phyloP scores from a whole-genome alignment of 768 basidiomycete species.

The Myochromella boudieri region DNA sequence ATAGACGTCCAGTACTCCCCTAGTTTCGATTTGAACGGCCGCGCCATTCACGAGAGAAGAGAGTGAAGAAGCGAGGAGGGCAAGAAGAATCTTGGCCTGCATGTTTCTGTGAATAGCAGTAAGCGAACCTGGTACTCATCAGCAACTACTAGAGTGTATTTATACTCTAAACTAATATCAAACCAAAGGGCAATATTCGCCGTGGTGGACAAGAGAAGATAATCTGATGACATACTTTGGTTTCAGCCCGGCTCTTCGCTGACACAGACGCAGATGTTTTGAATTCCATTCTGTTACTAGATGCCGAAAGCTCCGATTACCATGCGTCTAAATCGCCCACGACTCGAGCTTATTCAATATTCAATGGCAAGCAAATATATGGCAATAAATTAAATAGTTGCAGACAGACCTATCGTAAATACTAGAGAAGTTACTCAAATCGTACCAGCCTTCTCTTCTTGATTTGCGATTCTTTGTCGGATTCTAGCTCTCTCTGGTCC shows the following conservation, averaged over 20 bases:
- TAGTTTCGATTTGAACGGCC: neutral
- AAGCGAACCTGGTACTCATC: neutral
- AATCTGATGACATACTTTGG: neutral
- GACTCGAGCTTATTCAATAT: neutral
- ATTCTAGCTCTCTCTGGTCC: neutral
- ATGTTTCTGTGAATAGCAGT: neutral
- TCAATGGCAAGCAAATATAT: neutral
- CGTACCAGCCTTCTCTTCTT: slow-evolving; percentile 21
- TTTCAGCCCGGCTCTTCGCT: neutral
- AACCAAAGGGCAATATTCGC: neutral
- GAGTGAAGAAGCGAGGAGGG: neutral
- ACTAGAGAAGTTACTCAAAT: slow-evolving; percentile 16
- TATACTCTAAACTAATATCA: neutral
- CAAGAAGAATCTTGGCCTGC: slow-evolving; percentile 15
- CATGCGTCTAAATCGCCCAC: neutral
- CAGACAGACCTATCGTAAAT: slow-evolving; percentile 3
- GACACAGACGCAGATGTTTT: too few relatives aligned
- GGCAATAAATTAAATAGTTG: slow-evolving; percentile 5
- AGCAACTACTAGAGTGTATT: neutral
- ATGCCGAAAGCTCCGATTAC: neutral
- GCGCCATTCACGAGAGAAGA: slow-evolving; percentile 24
- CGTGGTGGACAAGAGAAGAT: neutral
- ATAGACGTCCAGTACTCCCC: slow-evolving; percentile 24
- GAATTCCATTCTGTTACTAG: neutral
- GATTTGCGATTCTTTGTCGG: slow-evolving; percentile 4